phyloP scores from a whole-genome alignment of 1,139 yeast species.

The Spathaspora sp. region DNA sequence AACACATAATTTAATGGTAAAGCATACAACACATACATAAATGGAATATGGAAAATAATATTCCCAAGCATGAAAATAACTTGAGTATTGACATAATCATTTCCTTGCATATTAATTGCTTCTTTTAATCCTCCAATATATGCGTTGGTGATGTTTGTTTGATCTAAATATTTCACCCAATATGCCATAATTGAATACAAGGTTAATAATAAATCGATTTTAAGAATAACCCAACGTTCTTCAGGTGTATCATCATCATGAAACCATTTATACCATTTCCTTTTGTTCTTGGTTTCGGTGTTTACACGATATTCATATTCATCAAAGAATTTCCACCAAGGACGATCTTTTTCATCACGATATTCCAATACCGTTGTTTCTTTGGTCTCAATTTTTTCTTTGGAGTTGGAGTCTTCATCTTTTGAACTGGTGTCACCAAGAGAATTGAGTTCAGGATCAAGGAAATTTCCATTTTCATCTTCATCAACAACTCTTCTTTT shows the following conservation, averaged over 20 bases:
- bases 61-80: constrained; percentile 59
- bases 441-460: constrained; percentile 3
- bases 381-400: constrained; percentile 9
- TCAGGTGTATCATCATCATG: constrained; percentile 55
- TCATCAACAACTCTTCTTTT: constrained; percentile 44
- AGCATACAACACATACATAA: constrained; percentile 41
- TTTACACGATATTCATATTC: constrained; percentile 59
- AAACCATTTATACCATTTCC: constrained; percentile 67
- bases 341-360: constrained; percentile 61
- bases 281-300: constrained; percentile 29
- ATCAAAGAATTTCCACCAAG: constrained; percentile 64
- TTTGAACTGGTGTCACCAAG: constrained; percentile 2
- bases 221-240: constrained; percentile 54
- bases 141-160: constrained; percentile 62
- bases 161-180: constrained; percentile 72
- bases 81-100: constrained; percentile 62
- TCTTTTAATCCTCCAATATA: constrained; percentile 66
- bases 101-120: constrained; percentile 60
- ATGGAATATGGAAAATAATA: constrained; percentile 55
- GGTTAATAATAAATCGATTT: constrained; percentile 61
- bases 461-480: constrained; percentile 17
- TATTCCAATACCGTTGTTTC: constrained; percentile 35
- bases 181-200: constrained; percentile 61
- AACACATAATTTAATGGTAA: constrained; percentile 56
- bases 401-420: constrained; percentile 4